Percentiles rank a stretch among this genome's conserved stretches.
Evolutionary conservation across 352 stramenopile genomes (phyloP).

Genomic region (Phytophthora citricola): DNA sequence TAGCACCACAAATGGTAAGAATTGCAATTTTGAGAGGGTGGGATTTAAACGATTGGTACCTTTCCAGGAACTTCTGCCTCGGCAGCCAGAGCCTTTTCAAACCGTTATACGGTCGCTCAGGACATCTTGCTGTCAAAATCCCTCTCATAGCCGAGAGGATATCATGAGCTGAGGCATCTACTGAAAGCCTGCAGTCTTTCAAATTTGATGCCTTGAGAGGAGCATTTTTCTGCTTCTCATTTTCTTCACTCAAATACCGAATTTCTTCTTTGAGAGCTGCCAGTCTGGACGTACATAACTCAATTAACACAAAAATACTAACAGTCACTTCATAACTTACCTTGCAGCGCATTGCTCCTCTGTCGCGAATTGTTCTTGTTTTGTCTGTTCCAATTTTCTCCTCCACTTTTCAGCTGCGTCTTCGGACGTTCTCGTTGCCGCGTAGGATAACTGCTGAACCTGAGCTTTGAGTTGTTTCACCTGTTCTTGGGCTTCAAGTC

Average conservation of each 20-base stretch:
- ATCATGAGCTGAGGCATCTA: constrained; percentile 60
- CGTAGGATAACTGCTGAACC: constrained; percentile 42
- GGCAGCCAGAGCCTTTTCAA: constrained; percentile 81
- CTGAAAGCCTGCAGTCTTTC: constrained; percentile 54
- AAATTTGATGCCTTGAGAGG: constrained; percentile 45
- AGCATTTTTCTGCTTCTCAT: constrained; percentile 28
- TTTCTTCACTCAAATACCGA: constrained; percentile 27
- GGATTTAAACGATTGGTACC: constrained; percentile 28
- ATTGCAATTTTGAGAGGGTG: neutral
- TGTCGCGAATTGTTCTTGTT: constrained; percentile 50
- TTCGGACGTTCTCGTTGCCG: constrained; percentile 25
- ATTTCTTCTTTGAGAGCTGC: constrained; percentile 38
- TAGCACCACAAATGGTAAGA: constrained; percentile 13
- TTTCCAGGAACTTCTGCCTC: constrained; percentile 77
- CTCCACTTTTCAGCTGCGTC: constrained; percentile 60
- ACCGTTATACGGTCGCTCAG: constrained; percentile 74
- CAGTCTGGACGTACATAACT: constrained; percentile 26
- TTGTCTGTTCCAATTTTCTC: constrained; percentile 56
- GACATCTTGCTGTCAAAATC: constrained; percentile 61
- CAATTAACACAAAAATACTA: neutral
- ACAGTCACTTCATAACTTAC: constrained; percentile 19
- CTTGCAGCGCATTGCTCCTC: constrained; percentile 51
- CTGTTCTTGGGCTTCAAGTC: constrained; percentile 62
- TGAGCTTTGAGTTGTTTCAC: constrained; percentile 50
- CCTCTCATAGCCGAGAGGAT: constrained; percentile 76